A percentile compares a stretch with the other conserved stretches of the same genome.
Evolutionary conservation across 1,139 yeast species (phyloP).

Genomic region (Nadsonia commutata): DNA sequence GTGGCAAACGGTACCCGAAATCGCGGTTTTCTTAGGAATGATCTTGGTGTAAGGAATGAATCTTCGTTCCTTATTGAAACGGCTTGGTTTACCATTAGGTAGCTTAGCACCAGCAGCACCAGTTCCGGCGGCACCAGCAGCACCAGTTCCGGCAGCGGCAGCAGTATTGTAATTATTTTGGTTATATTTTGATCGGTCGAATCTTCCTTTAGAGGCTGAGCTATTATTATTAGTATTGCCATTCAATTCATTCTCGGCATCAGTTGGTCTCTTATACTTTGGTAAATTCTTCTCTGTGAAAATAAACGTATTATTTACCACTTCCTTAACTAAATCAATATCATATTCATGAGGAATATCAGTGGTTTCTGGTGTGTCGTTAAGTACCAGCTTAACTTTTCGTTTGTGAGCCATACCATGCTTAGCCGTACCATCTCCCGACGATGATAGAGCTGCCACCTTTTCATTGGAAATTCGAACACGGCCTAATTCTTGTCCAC

Average conservation of each 20-base stretch:
- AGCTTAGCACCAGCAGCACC: conserved; percentile 1
- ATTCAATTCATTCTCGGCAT: conserved; percentile 4
- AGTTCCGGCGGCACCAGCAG: conserved; percentile 14
- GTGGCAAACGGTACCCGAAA: conserved; percentile 79
- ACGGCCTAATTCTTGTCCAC: conserved; percentile 64
- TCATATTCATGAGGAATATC: conserved; percentile 78
- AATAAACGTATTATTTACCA: conserved; percentile 70
- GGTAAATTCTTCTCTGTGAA: conserved; percentile 78
- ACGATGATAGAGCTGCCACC: not conserved
- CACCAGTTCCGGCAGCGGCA: conserved; percentile 17
- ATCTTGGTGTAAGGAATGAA: conserved; percentile 18
- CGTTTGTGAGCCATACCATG: conserved; percentile 7
- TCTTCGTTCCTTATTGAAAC: conserved; percentile 8
- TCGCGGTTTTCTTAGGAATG: conserved; percentile 50
- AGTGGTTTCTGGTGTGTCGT: conserved; percentile 26
- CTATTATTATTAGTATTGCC: not conserved
- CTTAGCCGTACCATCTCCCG: not conserved
- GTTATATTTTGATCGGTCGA: conserved; percentile 10
- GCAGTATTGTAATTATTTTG: conserved; percentile 10
- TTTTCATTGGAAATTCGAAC: conserved; percentile 49
- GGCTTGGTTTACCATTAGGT: not conserved
- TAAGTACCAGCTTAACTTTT: conserved; percentile 25
- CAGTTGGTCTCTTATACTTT: conserved; percentile 41
- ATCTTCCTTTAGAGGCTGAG: not conserved
- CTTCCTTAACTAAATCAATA: conserved; percentile 58